Base-by-base conservation (phyloP, 2,329 filamentous ascomycete genomes). In the Exophiala dermatitidis region DNA sequence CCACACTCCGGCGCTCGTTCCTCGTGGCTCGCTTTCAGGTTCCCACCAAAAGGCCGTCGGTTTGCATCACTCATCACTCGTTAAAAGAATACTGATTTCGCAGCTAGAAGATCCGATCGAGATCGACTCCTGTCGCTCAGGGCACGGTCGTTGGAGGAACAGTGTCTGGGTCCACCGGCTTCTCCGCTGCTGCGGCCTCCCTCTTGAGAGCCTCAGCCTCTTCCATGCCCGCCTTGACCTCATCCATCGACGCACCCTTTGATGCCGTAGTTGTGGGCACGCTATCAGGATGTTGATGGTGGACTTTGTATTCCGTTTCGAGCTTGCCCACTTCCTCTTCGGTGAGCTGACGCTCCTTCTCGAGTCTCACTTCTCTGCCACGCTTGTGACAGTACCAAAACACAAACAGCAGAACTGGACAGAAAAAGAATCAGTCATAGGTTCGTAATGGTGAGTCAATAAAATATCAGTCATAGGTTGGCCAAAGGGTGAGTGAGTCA, bases 341-440 rank as follows among this genome's bases (percentile, higher is more conserved):
- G 0, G 71, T 73, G 28, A 74, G 69, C 10, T 76, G 66, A 9
- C 74, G 71, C 58, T 81, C 79, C 47, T 75, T 81, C 66, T 86
- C 84, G 8, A 97, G 79, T 47, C 93, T 81, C 4, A 83, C 84
- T 72, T 98, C 91, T 42, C 83, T 83, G 37, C 93, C 93, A 50
- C 93, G 86, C 74, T 97, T 97, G 72, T 97, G 86, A 72, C 90
- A 97, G 72, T 97, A 98, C 90, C 91, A 98, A 64, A 97, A 84
- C 42, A 95, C 88, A 67, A 95, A 93, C 52, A 98, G 79, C 10
- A 97, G 78, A 50, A 97, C 88, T 87, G 52, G 30, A 2, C 19
- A 19, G 1, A 43, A 8, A n/a, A 26, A 3, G 28, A 29, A 7
- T 50, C 29, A 52, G 43, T 50, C 37, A 48, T 36, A 2, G 19